Base-by-base conservation (phyloP, 2,329 filamentous ascomycete genomes). In the Salinomyces thailandicus region DNA sequence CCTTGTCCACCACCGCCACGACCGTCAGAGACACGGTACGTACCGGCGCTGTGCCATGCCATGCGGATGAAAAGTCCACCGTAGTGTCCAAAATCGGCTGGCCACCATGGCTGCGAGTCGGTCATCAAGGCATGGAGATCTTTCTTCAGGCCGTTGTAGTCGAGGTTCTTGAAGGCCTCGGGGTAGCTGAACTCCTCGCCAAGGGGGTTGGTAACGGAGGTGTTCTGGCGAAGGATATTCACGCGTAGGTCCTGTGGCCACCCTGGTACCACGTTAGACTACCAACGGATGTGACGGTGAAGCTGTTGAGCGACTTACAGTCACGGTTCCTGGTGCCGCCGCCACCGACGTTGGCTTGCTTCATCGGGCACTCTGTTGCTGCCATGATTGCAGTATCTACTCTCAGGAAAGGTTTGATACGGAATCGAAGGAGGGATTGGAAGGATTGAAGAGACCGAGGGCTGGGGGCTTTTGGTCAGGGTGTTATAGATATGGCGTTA, bases 21-120 rank as follows among this genome's bases (percentile, higher is more conserved):
- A 24, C 81, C 81, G 49, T 86, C 81, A 35, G 68, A 69, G 54
- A 81, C 75, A 52, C 82, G 79, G 64, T 86, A 85, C 34, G 81
- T 87, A 42, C 82, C 82, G 17, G 82, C 75, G 47, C 77, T 77
- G 68, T 86, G 82, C 82, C 82, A 87, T 42, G 80, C 77, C 78
- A 86, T 78, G 39, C 82, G 79, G 55, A 87, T 71, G 60, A 87
- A 85, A 18, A 86, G 71, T 59, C 81, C 81, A 47, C 81, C 81
- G 50, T 86, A 87, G 68, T 85, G 79, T 38, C 81, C 81, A 53
- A 81, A 84, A 57, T 87, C 82, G 19, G 82, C 82, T 1, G 82
- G 82, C 82, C 82, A 87, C 75, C 74, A 85, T 27, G 82, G 77
- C 62, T 86, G 77, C 2, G 80, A 85, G 57, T 84, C 76, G 35